Evolutionary conservation across 2,329 filamentous ascomycete genomes (phyloP).

Genomic region (Cladosporium sp.): DNA sequence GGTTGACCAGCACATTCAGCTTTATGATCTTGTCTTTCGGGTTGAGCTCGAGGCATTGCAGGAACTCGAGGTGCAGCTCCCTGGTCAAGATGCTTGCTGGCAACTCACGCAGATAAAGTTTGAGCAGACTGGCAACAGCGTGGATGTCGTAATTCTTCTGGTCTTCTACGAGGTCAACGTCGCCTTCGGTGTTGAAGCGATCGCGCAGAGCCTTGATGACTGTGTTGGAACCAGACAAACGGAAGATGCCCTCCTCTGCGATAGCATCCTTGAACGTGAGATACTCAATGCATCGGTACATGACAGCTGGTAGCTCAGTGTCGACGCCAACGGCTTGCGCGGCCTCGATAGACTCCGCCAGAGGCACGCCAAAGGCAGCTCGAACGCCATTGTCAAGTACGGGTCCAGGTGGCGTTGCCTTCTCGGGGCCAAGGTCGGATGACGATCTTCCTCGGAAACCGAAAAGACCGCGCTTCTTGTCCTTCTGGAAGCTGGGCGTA

Average conservation of each 20-base stretch:
- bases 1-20: slow-evolving; percentile 76
- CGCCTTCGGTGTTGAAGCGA: slow-evolving; percentile 89
- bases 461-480: slow-evolving; percentile 74
- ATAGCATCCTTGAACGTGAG: slow-evolving; percentile 79
- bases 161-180: slow-evolving; percentile 79
- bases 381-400: slow-evolving; percentile 21
- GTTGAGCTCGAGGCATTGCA: slow-evolving; percentile 70
- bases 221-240: slow-evolving; percentile 93
- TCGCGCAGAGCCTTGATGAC: slow-evolving; percentile 90
- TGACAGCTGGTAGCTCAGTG: slow-evolving; percentile 82
- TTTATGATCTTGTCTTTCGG: slow-evolving; percentile 74
- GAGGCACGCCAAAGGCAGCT: slow-evolving; percentile 78
- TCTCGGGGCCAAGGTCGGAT: slow-evolving; percentile 58
- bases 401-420: slow-evolving; percentile 7
- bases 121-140: slow-evolving; percentile 89
- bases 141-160: slow-evolving; percentile 93
- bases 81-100: slow-evolving; percentile 88
- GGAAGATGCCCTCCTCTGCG: slow-evolving; percentile 91
- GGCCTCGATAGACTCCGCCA: slow-evolving; percentile 83
- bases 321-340: slow-evolving; percentile 72
- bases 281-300: slow-evolving; percentile 95
- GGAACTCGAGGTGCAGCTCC: slow-evolving; percentile 86
- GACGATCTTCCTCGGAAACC: slow-evolving; percentile 68
- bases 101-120: slow-evolving; percentile 89
- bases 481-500: slow-evolving; percentile 57